Base-by-base conservation (phyloP, 2,329 filamentous ascomycete species). In the Zymoseptoria ardabiliae region DNA sequence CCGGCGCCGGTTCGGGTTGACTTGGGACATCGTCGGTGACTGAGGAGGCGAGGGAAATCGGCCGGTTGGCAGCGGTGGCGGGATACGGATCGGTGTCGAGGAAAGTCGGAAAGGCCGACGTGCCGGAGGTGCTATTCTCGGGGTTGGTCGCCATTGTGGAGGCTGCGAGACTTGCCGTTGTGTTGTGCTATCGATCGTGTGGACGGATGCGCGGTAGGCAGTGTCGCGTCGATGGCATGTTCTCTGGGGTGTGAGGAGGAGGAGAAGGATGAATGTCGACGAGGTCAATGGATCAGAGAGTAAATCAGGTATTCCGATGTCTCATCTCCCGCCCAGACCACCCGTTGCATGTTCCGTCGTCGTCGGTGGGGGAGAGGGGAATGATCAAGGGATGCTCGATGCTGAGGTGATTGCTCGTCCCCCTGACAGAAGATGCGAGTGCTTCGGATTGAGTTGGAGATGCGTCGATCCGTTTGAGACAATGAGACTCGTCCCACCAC, bases 1-100 rank as follows among this genome's bases (percentile, higher is more conserved):
- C 11, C 6, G 35, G 13, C 13, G 63, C 58, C 21, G 58, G 68
- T 45, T 66, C 64, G 3, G 78, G 78, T 25, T 45, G 35, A n/a
- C 35, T 45, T 13, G 13, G 13, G 35, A n/a, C 35, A 45, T 45
- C 35, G 13, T 45, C 35, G 13, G 35, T 45, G 35, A 45, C 13
- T 17, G 35, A 45, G 13, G 35, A 45, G 35, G 35, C 35, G 35
- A n/a, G 13, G 13, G 35, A 45, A n/a, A 45, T 45, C 13, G 35
- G 51, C 50, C 21, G 35, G 13, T 28, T 56, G 51, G 57, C 45
- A 13, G 20, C 55, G 19, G 28, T 22, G 55, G 50, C 25, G 17
- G 54, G 57, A 22, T 50, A 54, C 2, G 69, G 69, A 30, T 71
- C 68, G 58, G 53, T 60, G 48, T 58, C 64, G 55, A 71, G 66